Conservation (phyloP, 202 grass and related monocot species). For the Panicum hallii region DNA sequence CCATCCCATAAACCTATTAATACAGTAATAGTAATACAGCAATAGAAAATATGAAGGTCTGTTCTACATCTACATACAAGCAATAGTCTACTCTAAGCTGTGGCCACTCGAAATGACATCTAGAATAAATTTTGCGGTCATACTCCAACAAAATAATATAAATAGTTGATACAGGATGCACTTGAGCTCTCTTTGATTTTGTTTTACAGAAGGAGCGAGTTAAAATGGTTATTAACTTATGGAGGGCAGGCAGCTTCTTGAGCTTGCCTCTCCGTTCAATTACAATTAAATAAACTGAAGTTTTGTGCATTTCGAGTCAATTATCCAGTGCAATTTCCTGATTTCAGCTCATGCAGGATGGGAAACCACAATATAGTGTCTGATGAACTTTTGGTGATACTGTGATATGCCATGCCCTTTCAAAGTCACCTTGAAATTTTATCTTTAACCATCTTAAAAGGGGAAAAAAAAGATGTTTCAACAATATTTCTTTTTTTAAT, state of each 20-base stretch:
- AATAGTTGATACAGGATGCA: neutral
- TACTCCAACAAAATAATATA: conserved; percentile 17
- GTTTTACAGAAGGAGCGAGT: conserved; percentile 4
- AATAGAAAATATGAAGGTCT: neutral
- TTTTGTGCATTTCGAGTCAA: neutral
- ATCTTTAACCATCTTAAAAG: neutral
- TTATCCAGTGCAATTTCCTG: neutral
- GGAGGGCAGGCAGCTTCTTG: neutral
- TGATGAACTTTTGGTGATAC: neutral
- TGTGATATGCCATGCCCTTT: neutral
- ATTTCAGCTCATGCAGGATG: conserved; percentile 2
- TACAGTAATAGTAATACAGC: neutral
- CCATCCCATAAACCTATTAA: neutral
- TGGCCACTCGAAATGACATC: conserved; percentile 16
- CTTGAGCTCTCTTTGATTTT: conserved; percentile 12
- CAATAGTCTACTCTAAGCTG: conserved; percentile 3
- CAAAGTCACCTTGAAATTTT: neutral
- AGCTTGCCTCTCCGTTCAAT: neutral
- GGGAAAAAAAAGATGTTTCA: neutral
- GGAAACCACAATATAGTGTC: neutral
- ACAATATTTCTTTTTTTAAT: neutral
- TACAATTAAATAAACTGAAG: neutral
- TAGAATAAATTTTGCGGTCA: neutral
- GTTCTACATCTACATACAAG: neutral
- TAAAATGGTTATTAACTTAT: conserved; percentile 17